Evolutionary conservation across 2,329 filamentous ascomycete species (phyloP), one percentile per base, ranked within the genome.

Genomic region (Rhynchosporium agropyri): DNA sequence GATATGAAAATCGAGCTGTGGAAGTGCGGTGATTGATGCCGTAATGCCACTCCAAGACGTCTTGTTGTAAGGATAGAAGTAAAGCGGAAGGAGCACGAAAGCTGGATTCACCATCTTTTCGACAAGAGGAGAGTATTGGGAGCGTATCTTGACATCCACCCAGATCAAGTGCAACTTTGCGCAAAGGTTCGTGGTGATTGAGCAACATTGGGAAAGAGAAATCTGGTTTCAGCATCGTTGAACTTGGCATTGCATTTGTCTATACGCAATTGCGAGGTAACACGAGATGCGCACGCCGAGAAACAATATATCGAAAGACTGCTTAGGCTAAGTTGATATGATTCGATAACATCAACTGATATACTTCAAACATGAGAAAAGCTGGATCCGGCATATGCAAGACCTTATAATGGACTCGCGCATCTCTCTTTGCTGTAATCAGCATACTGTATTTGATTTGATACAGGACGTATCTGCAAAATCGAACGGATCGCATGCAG

Each of bases 31-130:
- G 53, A 70, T 57, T 7, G 63, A 60, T 8, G 61, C 49, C 9
- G 63, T 67, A 43, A 71, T 60, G 26, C 61, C 63, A 33, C 56
- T 65, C 69, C 68, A 71, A 26, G 68, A 68, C 4, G 69, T 63
- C 10, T 43, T 33, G 40, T 67, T 70, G 38, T 64, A 65, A 20
- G 67, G 69, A 43, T 71, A 71, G 33, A 71, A 45, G 28, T 71
- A 69, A 31, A 69, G 63, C 4, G 68, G 69, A 61, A 71, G 58
- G 15, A 71, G 65, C 5, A 70, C 60, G 26, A 65, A 64, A 46
- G 63, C 65, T 42, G 61, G 43, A 58, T 63, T 67, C 40, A 67
- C 65, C 65, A 66, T 69, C 42, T 63, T 62, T 64, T 60, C 49
- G 31, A 54, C 9, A 38, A 36, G 13, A n/a, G 43, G 54, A 38